Base-by-base conservation (phyloP, 192 early-diverging fungal genomes). In the Pilaira anomala region DNA sequence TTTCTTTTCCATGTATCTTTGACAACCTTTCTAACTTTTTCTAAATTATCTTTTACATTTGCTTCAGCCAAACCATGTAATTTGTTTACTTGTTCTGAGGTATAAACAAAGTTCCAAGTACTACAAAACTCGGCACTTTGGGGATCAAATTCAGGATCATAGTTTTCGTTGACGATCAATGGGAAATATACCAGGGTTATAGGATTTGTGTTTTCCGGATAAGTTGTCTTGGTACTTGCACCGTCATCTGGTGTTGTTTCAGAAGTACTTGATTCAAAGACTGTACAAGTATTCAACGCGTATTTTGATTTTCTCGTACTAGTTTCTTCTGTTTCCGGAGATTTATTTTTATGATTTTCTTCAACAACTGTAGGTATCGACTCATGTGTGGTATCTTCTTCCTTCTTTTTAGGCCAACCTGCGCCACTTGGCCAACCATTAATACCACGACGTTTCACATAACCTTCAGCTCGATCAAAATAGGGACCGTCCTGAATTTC, bases 21-120 rank as follows among this genome's bases (percentile, higher is more conserved):
- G 16, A 83, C 42, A 3, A 77, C 79, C 16, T 66, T 49, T 60
- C 76, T 75, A 3, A 83, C 76, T 39, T 73, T 56, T 41, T 76
- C 79, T 3, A 76, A 18, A 30, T 83, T 80, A 44, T 85, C 78
- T 8, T 64, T 71, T 28, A 79, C 73, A 33, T 85, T 83, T 21
- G 71, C 65, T 57, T 82, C 78, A 1, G 83, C 79, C 19, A 88
- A 74, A 9, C 81, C 77, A 22, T 80, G 76, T 25, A 89, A 66
- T 39, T 78, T 60, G 50, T 80, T 72, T 14, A 91, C 78, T 65
- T 91, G 86, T 46, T 83, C 85, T 21, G 74, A 58, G 18, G 76
- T 85, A 66, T 86, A 83, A 62, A 78, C 76, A 72, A 85, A 85
- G 64, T 91, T 91, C 36, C 79, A 86, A 0, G 87, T 89, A 7